Base-by-base conservation (phyloP, 192 early-diverging fungal species). In the Mortierella alpina region DNA sequence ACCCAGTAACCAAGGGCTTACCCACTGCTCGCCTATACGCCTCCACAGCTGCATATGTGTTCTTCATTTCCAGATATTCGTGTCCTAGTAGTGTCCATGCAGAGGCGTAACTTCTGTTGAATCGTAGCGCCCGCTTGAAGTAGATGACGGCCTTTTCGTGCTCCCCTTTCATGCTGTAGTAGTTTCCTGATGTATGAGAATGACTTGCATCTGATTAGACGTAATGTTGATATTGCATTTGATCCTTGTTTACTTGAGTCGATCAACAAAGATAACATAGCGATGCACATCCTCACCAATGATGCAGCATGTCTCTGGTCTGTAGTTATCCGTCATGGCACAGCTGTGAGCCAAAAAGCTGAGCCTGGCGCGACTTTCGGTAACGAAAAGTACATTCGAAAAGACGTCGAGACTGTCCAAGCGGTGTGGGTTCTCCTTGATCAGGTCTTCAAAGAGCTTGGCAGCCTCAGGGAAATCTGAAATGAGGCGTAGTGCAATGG, bases 21-120 rank as follows among this genome's bases (percentile, higher is more conserved):
- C 92, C 91, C 6, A 95, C 84, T 0, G 95, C 97, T 59, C 91
- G 84, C 41, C 94, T 86, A 70, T 98, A 98, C 8, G 94, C 92
- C 75, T 97, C 94, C 7, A 97, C 88, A 1, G 96, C 98, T 6
- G 94, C 95, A 40, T 94, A 86, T 0, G 92, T 90, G 70, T 96
- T 96, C 64, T 96, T 96, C 71, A 96, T 68, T 75, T 99, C 96
- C 44, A 99, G 84, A 68, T 95, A 98, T 80, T 97, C 95, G 72
- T 98, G 96, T 2, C 97, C 98, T 86, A 99, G 87, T 64, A 99
- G 85, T 1, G 95, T 97, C 94, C 96, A 97, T 2, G 95, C 94
- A 5, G 91, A 82, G 23, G 90, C 75, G 68, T 94, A 95, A 60
- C 86, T 86, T 14, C 88, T 84, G 72, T 97, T 89, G 58, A 99